Percentiles rank a stretch among this genome's conserved stretches.
Conservation (phyloP, 305 asterid genomes). For the Fraxinus floribunda region DNA sequence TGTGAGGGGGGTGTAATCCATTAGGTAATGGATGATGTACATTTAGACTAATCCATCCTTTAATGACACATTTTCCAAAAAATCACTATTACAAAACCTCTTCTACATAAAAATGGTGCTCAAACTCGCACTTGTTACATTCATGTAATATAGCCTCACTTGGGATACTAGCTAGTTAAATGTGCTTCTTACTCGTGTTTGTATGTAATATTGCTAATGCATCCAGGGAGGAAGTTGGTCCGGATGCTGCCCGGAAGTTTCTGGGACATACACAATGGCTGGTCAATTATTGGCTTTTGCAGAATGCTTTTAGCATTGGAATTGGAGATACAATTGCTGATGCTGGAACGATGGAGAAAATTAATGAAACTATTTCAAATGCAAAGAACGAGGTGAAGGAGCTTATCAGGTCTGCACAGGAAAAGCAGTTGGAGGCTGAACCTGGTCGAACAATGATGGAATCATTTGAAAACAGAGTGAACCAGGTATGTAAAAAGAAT, state of each 20-base stretch:
- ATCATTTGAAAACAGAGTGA: conserved; percentile 94
- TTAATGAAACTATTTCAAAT: conserved; percentile 73
- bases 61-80: neutral
- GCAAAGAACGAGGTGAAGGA: conserved; percentile 93
- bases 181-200: neutral
- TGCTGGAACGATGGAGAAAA: conserved; percentile 85
- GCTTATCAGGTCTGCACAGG: conserved; percentile 71
- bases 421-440: conserved; percentile 87
- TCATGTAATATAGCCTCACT: neutral
- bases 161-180: neutral
- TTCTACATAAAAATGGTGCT: neutral
- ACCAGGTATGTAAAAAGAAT: conserved; percentile 66
- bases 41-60: neutral
- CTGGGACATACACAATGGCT: conserved; percentile 99
- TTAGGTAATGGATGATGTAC: too few species aligned
- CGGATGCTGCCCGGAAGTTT: conserved; percentile 98
- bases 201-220: conserved; percentile 6
- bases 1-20: too few species aligned
- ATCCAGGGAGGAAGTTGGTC: conserved; percentile 98
- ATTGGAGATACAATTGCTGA: conserved; percentile 99
- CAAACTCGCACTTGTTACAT: neutral
- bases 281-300: conserved; percentile 98
- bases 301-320: conserved; percentile 93
- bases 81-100: neutral
- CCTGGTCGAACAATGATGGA: conserved; percentile 99